A percentile compares a stretch with the other conserved stretches of the same genome.
Conservation (phyloP, 352 stramenopile species). For the Phytophthora sp. region DNA sequence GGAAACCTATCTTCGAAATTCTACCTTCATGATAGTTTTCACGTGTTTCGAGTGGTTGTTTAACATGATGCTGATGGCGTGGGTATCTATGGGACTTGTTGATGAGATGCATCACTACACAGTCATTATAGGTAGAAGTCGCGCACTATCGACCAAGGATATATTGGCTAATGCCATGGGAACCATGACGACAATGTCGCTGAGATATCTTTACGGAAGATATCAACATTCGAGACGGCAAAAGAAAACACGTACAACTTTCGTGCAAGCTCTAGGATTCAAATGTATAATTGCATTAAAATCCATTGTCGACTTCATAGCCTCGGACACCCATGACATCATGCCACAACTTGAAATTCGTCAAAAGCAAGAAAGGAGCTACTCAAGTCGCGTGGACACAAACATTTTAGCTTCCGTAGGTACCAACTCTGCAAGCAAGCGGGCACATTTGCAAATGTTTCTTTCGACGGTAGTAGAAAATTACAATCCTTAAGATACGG, state of each 20-base stretch:
- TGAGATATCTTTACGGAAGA: constrained; percentile 17
- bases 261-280: background rate
- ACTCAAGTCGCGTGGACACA: background rate
- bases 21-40: background rate
- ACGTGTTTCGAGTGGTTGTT: constrained; percentile 5
- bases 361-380: background rate
- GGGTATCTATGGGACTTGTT: background rate
- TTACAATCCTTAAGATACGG: constrained; percentile 3
- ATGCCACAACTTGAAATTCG: background rate
- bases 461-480: background rate
- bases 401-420: too few species aligned
- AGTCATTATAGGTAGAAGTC: background rate
- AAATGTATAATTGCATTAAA: constrained; percentile 11
- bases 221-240: background rate
- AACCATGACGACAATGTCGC: constrained; percentile 17
- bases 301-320: background rate
- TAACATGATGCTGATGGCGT: background rate
- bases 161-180: constrained; percentile 10
- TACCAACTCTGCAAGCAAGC: background rate
- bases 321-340: background rate
- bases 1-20: constrained; percentile 5
- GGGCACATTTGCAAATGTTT: background rate
- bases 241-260: background rate
- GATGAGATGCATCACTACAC: constrained; percentile 1
- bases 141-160: constrained; percentile 8